Evolutionary conservation across 768 basidiomycete genomes (phyloP), one percentile per base, ranked within the genome.

Genomic region (Rhizopogon vulgaris): DNA sequence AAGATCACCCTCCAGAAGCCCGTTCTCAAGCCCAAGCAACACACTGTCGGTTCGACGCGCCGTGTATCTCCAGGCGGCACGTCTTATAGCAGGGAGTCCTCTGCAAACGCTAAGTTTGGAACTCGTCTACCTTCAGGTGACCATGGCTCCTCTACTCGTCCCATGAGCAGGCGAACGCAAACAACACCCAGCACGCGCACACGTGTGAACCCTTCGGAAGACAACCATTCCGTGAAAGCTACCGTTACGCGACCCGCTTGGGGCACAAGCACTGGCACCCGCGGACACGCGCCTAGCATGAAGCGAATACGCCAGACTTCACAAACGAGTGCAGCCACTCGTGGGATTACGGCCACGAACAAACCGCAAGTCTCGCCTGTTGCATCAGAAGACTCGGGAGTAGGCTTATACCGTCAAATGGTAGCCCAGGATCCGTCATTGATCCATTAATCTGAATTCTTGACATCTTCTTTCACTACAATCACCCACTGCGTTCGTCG

Each of bases 21-120:
- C 2, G 67, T 82, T 38, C 65, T 84, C 60, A 86, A 84, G 63
- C 68, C 69, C 36, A 67, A 67, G 51, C 66, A 67, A 24, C 56
- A 64, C n/a, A 22, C 56, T 25, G 63, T 71, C 71, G 45, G 61
- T 58, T 49, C 70, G 65, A 45, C 59, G 32, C 70, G 75, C 47
- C 68, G 73, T 40, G 66, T 57, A 60, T 71, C 61, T 61, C 77
- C 60, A 58, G 81, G 68, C 68, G 62, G 68, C 42, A 67, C 73
- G 12, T 76, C 84, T 11, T 90, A 89, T 59, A 84, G 80, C 8
- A 76, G 88, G 48, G 86, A 90, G 68, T 90, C 89, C 7, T 88
- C 87, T 48, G 90, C 90, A 15, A 90, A 93, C 61, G 94, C 93
- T 53, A 96, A 96, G 69, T 95, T 96, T 69, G 94, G 91, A 18